phyloP scores from a whole-genome alignment of 768 basidiomycete species.

The Hygrophoropsis aurantiaca region DNA sequence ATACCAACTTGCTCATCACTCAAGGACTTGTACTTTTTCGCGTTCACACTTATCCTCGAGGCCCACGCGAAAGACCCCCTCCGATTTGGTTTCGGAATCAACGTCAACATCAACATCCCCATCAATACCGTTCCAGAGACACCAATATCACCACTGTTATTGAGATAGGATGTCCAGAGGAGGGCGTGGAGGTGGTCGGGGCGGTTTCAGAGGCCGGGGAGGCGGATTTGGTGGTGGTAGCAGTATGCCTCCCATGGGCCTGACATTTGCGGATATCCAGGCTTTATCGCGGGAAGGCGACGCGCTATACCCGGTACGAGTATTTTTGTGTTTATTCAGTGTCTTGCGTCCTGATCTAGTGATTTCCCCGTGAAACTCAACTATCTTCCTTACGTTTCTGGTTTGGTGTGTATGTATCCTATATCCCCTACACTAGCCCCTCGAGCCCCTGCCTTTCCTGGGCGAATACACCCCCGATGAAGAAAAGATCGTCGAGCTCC shows the following conservation, averaged over 20 bases:
- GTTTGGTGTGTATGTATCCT: not conserved
- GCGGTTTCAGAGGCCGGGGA: constrained; percentile 54
- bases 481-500: constrained; percentile 61
- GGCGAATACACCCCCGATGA: constrained; percentile 67
- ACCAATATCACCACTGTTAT: constrained; percentile 4
- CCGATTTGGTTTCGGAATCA: too few species aligned
- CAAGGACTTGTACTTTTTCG: too few species aligned
- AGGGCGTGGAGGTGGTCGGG: constrained; percentile 55
- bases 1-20: too few species aligned
- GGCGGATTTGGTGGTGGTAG: constrained; percentile 33
- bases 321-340: too few species aligned
- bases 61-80: too few species aligned
- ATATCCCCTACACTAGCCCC: constrained; percentile 61
- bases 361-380: too few species aligned
- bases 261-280: constrained; percentile 79
- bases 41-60: too few species aligned
- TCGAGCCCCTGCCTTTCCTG: constrained; percentile 64
- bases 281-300: constrained; percentile 74
- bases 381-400: not conserved
- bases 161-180: constrained; percentile 47
- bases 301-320: constrained; percentile 79
- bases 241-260: constrained; percentile 68
- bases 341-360: too few species aligned
- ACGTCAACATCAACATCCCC: too few species aligned
- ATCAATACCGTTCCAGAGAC: not conserved